Conservation (phyloP, 192 early-diverging fungal species). For the Haplosporangium gracile region DNA sequence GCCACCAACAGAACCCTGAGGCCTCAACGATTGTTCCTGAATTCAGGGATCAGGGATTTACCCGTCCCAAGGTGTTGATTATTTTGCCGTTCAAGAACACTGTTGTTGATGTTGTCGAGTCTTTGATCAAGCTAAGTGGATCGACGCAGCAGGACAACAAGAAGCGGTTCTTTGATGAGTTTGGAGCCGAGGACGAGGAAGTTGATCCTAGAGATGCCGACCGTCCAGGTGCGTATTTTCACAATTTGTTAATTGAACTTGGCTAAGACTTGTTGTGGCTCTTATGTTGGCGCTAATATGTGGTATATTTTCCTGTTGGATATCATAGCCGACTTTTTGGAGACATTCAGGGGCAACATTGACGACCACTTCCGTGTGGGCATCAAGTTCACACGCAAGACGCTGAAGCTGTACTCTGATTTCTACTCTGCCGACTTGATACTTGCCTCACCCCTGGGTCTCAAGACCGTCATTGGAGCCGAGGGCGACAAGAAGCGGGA, state of each 20-base stretch:
- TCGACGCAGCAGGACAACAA: conserved; percentile 91
- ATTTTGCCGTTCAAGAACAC: conserved; percentile 89
- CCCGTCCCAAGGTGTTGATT: conserved; percentile 92
- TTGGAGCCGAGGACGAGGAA: conserved; percentile 75
- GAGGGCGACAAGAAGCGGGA: conserved; percentile 91
- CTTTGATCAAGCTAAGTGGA: conserved; percentile 81
- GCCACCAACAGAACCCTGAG: conserved; percentile 61
- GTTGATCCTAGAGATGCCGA: conserved; percentile 66
- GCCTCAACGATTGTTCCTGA: conserved; percentile 65
- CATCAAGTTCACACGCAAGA: conserved; percentile 88
- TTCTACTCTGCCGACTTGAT: conserved; percentile 95
- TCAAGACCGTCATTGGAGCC: conserved; percentile 88
- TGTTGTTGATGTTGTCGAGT: conserved; percentile 83
- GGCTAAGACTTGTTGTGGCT: neutral
- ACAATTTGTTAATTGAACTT: neutral
- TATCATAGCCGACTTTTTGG: conserved; percentile 75
- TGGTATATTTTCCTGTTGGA: neutral
- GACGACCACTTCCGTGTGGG: conserved; percentile 97
- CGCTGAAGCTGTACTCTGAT: conserved; percentile 87
- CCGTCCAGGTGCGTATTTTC: conserved; percentile 60
- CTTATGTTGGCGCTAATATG: neutral
- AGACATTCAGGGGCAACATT: conserved; percentile 93
- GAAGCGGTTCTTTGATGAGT: conserved; percentile 87
- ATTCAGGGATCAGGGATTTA: conserved; percentile 95
- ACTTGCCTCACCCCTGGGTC: conserved; percentile 91